Conservation (phyloP, 2,329 filamentous ascomycete genomes). For the Paraphaeosphaeria minitans region DNA sequence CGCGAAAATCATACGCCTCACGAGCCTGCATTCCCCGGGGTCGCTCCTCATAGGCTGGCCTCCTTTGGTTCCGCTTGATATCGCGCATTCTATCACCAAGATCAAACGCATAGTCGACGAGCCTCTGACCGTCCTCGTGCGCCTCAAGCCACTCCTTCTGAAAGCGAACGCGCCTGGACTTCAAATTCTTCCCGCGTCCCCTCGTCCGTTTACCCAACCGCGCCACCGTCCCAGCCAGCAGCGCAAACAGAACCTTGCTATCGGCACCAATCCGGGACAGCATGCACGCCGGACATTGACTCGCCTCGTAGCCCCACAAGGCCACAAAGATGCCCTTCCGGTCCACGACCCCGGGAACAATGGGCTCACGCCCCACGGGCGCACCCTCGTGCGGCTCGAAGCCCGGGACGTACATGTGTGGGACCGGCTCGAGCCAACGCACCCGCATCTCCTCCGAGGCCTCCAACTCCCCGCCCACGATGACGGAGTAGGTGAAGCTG, state of each 20-base stretch:
- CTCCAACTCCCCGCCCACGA: slow-evolving; percentile 26
- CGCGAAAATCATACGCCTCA: not conserved
- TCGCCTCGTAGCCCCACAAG: slow-evolving; percentile 29
- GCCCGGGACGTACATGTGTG: slow-evolving; percentile 30
- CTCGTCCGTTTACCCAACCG: not conserved
- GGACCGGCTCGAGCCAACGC: slow-evolving; percentile 37
- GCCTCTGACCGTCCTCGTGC: not conserved
- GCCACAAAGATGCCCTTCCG: not conserved
- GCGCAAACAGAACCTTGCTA: slow-evolving; percentile 25
- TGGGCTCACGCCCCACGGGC: slow-evolving; percentile 24
- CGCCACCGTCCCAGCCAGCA: slow-evolving; percentile 35
- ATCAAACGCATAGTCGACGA: not conserved
- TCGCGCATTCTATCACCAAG: not conserved
- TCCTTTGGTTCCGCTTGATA: not conserved
- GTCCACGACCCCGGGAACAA: slow-evolving; percentile 11
- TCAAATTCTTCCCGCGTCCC: not conserved
- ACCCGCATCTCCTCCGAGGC: slow-evolving; percentile 19
- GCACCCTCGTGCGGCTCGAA: slow-evolving; percentile 22
- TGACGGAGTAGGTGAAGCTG: slow-evolving; percentile 32
- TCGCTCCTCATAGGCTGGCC: not conserved
- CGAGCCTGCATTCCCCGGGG: not conserved
- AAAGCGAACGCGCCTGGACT: slow-evolving; percentile 1
- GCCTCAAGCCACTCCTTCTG: slow-evolving; percentile 5
- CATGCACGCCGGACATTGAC: slow-evolving; percentile 38
- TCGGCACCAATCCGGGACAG: slow-evolving; percentile 37